Evolutionary conservation across 2,329 filamentous ascomycete species (phyloP).

Genomic region (Knufia petricola): DNA sequence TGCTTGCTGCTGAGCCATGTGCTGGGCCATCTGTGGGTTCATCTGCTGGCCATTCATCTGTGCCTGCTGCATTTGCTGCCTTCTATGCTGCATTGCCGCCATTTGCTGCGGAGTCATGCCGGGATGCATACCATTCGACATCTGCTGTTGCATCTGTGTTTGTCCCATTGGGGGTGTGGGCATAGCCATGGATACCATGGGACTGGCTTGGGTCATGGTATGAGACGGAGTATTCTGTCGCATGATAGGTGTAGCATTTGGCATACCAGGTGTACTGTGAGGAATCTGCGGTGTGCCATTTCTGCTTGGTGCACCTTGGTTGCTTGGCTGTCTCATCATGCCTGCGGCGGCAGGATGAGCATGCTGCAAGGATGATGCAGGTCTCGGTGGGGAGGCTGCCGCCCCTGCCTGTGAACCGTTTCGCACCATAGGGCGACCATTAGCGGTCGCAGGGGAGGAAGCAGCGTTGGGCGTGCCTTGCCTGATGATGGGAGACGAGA

Average conservation of each 20-base stretch:
- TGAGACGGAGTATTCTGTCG: constrained; percentile 39
- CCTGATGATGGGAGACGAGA: constrained; percentile 39
- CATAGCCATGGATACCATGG: constrained; percentile 32
- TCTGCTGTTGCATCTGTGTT: constrained; percentile 32
- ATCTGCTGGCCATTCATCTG: constrained; percentile 29
- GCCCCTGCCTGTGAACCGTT: constrained; percentile 34
- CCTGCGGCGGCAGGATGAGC: constrained; percentile 34
- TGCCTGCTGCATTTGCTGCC: constrained; percentile 35
- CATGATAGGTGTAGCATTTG: constrained; percentile 39
- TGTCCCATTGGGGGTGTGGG: constrained; percentile 38
- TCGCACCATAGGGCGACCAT: constrained; percentile 33
- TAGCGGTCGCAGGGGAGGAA: constrained; percentile 37
- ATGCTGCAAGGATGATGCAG: constrained; percentile 39
- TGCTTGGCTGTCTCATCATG: constrained; percentile 37
- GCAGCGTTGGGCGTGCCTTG: constrained; percentile 38
- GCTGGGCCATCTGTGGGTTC: constrained; percentile 32
- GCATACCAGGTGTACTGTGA: constrained; percentile 37
- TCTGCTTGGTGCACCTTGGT: constrained; percentile 36
- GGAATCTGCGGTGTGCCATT: constrained; percentile 41
- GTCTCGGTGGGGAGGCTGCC: constrained; percentile 37
- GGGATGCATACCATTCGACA: constrained; percentile 30
- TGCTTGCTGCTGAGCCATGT: constrained; percentile 23
- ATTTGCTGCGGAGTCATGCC: constrained; percentile 32
- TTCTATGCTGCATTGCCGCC: constrained; percentile 30
- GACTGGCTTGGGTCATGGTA: constrained; percentile 38